These are phyloP conservation scores for Lasiodiplodia sp. DNA, from an alignment of 2,329 filamentous ascomycete genomes.

Conservation along the genomic window DNA sequence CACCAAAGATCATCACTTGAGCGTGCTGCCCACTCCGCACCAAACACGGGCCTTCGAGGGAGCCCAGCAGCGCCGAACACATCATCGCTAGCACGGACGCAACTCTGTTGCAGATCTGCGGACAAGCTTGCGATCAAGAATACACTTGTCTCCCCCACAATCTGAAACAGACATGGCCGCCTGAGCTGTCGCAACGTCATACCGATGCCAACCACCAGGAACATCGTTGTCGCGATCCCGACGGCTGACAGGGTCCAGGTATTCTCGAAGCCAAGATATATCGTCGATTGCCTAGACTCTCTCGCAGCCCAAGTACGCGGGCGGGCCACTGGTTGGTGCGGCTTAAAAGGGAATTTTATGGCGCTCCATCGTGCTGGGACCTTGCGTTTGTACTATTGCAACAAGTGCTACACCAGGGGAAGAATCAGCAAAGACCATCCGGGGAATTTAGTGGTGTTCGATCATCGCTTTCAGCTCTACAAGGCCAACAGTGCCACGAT, in stretches of 20 bases:
- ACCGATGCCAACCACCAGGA: background rate
- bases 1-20: background rate
- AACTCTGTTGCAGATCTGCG: background rate
- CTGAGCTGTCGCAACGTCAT: background rate
- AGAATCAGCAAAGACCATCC: too few relatives aligned
- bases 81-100: background rate
- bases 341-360: background rate
- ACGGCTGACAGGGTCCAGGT: too few relatives aligned
- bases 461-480: too few relatives aligned
- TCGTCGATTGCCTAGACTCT: background rate
- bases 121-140: background rate
- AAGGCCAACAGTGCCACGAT: too few relatives aligned
- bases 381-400: too few relatives aligned
- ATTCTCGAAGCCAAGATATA: background rate
- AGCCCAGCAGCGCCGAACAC: background rate
- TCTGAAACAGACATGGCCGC: background rate
- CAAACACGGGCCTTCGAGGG: background rate
- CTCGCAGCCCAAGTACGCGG: background rate
- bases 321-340: slow-evolving; percentile 15
- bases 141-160: background rate
- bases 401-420: too few relatives aligned
- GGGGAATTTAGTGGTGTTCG: background rate
- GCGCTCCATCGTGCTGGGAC: background rate
- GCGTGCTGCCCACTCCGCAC: background rate
- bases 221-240: background rate